These are phyloP conservation scores for Mesembryanthemum crystallinum DNA, from an alignment of 148 eudicot species.

Conservation along the genomic window DNA sequence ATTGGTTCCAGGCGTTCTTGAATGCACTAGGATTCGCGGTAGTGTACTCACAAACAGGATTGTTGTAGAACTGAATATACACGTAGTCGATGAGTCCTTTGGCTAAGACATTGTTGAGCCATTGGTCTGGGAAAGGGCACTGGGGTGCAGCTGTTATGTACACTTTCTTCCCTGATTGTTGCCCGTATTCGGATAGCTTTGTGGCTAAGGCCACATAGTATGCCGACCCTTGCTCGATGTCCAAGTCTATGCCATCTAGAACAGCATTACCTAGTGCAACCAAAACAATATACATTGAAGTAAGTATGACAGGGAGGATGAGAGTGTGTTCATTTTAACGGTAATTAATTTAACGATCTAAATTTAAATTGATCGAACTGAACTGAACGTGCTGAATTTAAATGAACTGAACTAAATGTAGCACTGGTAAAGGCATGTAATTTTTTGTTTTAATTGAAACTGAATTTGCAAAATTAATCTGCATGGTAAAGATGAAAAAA, in stretches of 20 bases:
- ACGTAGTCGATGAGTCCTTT: constrained; percentile 34
- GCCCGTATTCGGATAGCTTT: not conserved
- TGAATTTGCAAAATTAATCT: no score
- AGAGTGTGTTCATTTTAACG: no score
- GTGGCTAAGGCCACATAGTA: constrained; percentile 21
- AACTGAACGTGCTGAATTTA: no score
- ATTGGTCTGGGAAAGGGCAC: constrained; percentile 27
- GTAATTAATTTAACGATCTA: no score
- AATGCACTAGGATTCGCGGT: not conserved
- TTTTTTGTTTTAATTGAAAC: no score
- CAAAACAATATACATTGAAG: no score
- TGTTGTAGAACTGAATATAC: constrained; percentile 37
- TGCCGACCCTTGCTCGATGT: constrained; percentile 28
- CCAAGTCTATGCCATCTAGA: constrained; percentile 33
- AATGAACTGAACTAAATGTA: no score
- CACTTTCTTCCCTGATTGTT: constrained; percentile 22
- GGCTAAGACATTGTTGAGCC: constrained; percentile 17
- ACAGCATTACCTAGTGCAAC: constrained; percentile 23
- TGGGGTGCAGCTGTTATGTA: constrained; percentile 36
- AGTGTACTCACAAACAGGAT: constrained; percentile 17
- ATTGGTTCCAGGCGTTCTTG: constrained; percentile 19
- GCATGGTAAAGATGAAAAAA: not conserved
- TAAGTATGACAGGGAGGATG: no score
- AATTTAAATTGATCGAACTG: no score
- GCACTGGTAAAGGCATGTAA: no score